phyloP scores from a whole-genome alignment of 2,329 filamentous ascomycete species.

The Orbilia quercus region DNA sequence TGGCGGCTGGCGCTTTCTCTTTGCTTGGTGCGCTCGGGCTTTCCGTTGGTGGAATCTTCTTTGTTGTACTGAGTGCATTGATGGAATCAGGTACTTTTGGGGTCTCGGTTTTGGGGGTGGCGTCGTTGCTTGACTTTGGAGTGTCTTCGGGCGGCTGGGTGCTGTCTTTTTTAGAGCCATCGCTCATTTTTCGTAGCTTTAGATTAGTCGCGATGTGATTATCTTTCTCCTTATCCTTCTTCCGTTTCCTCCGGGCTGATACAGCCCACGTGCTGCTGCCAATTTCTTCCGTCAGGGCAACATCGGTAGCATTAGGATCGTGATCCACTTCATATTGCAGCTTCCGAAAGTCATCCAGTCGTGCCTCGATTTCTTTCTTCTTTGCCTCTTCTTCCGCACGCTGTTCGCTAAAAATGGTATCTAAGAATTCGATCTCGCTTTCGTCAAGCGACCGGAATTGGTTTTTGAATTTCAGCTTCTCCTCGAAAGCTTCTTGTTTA shows the following conservation, averaged over 20 bases:
- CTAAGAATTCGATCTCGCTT: constrained; percentile 80
- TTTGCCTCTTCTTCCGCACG: constrained; percentile 69
- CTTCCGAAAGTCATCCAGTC: constrained; percentile 69
- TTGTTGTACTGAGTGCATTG: not conserved
- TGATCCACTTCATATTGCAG: constrained; percentile 63
- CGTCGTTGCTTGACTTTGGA: constrained; percentile 2
- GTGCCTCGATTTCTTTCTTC: constrained; percentile 70
- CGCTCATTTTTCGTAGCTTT: constrained; percentile 55
- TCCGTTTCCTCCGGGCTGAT: constrained; percentile 41
- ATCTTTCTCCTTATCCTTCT: constrained; percentile 56
- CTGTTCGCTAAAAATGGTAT: constrained; percentile 68
- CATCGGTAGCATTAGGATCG: constrained; percentile 29
- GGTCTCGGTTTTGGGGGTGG: not conserved
- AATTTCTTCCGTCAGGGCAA: constrained; percentile 20
- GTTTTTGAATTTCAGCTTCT: constrained; percentile 76
- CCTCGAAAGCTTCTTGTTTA: constrained; percentile 84
- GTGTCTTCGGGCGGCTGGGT: not conserved
- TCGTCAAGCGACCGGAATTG: constrained; percentile 82
- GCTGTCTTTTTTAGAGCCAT: constrained; percentile 40
- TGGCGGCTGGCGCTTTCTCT: not conserved
- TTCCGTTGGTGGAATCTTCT: not conserved
- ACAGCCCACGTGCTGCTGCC: constrained; percentile 47
- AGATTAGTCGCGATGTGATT: constrained; percentile 15
- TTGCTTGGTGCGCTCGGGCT: not conserved
- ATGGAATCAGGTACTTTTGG: not conserved